phyloP scores from a whole-genome alignment of 2,329 filamentous ascomycete species.

The Bipolaris oryzae region DNA sequence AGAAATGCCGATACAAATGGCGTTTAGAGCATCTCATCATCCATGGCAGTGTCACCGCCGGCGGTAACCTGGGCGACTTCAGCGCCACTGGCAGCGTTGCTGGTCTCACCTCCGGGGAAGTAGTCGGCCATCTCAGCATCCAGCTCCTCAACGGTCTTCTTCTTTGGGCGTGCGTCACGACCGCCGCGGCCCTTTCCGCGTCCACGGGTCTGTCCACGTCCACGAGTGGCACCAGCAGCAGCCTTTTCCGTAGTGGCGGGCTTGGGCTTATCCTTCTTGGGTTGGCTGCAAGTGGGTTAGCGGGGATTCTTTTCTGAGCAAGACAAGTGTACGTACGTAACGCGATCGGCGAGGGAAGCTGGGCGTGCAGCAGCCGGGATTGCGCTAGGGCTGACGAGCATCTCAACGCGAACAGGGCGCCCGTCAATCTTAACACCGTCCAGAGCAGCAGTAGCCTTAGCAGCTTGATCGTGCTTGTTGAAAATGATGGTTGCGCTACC shows the following conservation, averaged over 20 bases:
- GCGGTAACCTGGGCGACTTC: constrained; percentile 52
- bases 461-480: constrained; percentile 77
- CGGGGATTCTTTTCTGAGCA: neutral
- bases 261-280: constrained; percentile 67
- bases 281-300: constrained; percentile 57
- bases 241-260: constrained; percentile 78
- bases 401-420: constrained; percentile 92
- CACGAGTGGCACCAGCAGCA: constrained; percentile 54
- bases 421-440: constrained; percentile 92
- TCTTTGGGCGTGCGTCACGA: constrained; percentile 65
- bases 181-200: constrained; percentile 56
- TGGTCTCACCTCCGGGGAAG: constrained; percentile 64
- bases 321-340: constrained; percentile 64
- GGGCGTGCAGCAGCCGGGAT: constrained; percentile 73
- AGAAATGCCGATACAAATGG: neutral
- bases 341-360: constrained; percentile 77
- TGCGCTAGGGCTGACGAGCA: constrained; percentile 79
- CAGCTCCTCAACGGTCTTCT: constrained; percentile 96
- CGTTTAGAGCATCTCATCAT: constrained; percentile 48
- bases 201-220: constrained; percentile 50
- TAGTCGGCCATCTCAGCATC: constrained; percentile 99
- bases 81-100: constrained; percentile 52
- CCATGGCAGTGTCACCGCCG: constrained; percentile 48
- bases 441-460: constrained; percentile 80
- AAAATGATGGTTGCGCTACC: constrained; percentile 93